Conservation (phyloP, 1,139 yeast genomes). For the Suhomyces taliae region DNA sequence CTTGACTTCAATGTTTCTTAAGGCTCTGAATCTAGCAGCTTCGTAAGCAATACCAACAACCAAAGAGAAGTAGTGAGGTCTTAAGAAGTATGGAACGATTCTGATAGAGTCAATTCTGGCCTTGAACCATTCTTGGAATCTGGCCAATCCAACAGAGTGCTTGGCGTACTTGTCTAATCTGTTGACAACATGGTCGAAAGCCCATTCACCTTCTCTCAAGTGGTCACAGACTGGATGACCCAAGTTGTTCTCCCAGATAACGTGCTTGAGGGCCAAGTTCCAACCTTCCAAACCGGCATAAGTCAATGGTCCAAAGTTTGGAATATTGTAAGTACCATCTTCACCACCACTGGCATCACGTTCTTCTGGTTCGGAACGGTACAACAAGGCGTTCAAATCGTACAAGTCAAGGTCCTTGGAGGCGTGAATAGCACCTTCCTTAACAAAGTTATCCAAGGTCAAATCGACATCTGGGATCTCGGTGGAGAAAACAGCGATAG, state of each 20-base stretch:
- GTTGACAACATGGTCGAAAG: slow-evolving; percentile 70
- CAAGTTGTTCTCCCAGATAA: slow-evolving; percentile 69
- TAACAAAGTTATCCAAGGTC: slow-evolving; percentile 61
- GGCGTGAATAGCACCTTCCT: slow-evolving; percentile 75
- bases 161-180: slow-evolving; percentile 60
- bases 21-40: slow-evolving; percentile 69
- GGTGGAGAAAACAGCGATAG: slow-evolving; percentile 82
- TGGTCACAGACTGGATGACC: slow-evolving; percentile 84
- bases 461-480: slow-evolving; percentile 56
- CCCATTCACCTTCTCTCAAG: slow-evolving; percentile 85
- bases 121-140: slow-evolving; percentile 68
- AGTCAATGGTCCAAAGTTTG: slow-evolving; percentile 67
- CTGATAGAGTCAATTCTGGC: slow-evolving; percentile 65
- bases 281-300: slow-evolving; percentile 96
- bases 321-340: slow-evolving; percentile 73
- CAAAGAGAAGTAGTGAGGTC: slow-evolving; percentile 85
- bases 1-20: slow-evolving; percentile 50
- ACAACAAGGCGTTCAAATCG: slow-evolving; percentile 75
- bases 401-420: slow-evolving; percentile 58
- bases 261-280: slow-evolving; percentile 65
- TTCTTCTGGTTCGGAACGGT: slow-evolving; percentile 85
- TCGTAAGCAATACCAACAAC: slow-evolving; percentile 79
- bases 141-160: slow-evolving; percentile 44
- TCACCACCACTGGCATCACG: slow-evolving; percentile 72
- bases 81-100: slow-evolving; percentile 70